phyloP scores from a whole-genome alignment of 2,329 filamentous ascomycete species.

The Pseudogymnoascus sp. region DNA sequence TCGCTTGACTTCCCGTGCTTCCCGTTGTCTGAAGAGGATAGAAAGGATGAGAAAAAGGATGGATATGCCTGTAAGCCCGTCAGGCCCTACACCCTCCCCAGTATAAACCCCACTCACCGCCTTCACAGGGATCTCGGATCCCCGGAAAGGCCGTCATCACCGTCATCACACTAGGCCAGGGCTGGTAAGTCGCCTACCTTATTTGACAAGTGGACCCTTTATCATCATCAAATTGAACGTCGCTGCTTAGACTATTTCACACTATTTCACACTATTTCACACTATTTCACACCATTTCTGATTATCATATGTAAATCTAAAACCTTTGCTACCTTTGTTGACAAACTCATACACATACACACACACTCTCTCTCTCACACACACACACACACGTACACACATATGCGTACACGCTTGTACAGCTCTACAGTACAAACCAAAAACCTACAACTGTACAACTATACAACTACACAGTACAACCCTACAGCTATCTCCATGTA shows the following conservation, averaged over 20 bases:
- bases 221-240: background rate
- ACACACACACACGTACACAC: background rate
- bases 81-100: background rate
- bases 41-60: too few relatives aligned
- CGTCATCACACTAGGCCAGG: background rate
- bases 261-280: too few relatives aligned
- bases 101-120: background rate
- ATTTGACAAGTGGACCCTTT: constrained; percentile 1
- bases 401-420: background rate
- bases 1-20: background rate
- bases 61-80: background rate
- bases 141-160: background rate
- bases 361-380: background rate
- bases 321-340: background rate
- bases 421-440: background rate
- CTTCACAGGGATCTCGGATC: constrained; percentile 3
- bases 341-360: background rate
- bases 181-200: constrained; percentile 2
- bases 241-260: too few relatives aligned
- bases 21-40: background rate
- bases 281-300: too few relatives aligned
- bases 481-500: background rate
- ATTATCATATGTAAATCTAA: background rate
- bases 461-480: background rate
- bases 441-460: background rate